A percentile compares a stretch with the other conserved stretches of the same genome.
These are phyloP conservation scores for Clitopilus hobsonii DNA, from an alignment of 768 basidiomycete genomes.

Conservation along the genomic window DNA sequence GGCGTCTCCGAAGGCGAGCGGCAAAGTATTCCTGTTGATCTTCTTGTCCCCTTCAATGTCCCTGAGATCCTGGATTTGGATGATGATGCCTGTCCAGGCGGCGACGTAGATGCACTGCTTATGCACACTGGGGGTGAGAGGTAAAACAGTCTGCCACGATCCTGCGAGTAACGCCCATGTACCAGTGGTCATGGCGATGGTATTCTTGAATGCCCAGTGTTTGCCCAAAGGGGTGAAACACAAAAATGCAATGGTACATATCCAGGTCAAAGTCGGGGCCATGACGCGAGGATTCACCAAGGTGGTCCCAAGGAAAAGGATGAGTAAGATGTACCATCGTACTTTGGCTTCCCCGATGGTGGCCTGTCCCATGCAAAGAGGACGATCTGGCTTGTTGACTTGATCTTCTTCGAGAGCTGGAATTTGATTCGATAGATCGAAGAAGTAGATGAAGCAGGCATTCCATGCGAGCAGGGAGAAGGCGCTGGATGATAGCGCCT, in stretches of 20 bases:
- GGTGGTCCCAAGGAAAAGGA: slow-evolving; percentile 5
- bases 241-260: slow-evolving; percentile 5
- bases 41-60: slow-evolving; percentile 11
- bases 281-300: slow-evolving; percentile 4
- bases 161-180: slow-evolving; percentile 12
- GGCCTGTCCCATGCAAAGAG: slow-evolving; percentile 15
- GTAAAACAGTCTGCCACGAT: slow-evolving; percentile 7
- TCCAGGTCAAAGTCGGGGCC: slow-evolving; percentile 9
- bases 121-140: not conserved
- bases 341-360: slow-evolving; percentile 11
- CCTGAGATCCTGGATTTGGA: slow-evolving; percentile 11
- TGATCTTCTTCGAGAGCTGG: slow-evolving; percentile 13
- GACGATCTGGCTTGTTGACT: slow-evolving; percentile 19
- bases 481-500: not conserved
- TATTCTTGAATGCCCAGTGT: slow-evolving; percentile 14
- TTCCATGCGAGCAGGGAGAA: slow-evolving; percentile 9
- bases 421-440: slow-evolving; percentile 18
- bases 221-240: slow-evolving; percentile 10
- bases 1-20: slow-evolving; percentile 7
- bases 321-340: slow-evolving; percentile 8
- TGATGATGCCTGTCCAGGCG: slow-evolving; percentile 6
- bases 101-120: slow-evolving; percentile 5
- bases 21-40: slow-evolving; percentile 10
- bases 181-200: slow-evolving; percentile 7
- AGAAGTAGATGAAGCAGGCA: slow-evolving; percentile 11